Percentiles rank a stretch among this genome's conserved stretches.
These are phyloP conservation scores for Posidonia oceanica DNA, from an alignment of 116 monocot species.

Conservation along the genomic window DNA sequence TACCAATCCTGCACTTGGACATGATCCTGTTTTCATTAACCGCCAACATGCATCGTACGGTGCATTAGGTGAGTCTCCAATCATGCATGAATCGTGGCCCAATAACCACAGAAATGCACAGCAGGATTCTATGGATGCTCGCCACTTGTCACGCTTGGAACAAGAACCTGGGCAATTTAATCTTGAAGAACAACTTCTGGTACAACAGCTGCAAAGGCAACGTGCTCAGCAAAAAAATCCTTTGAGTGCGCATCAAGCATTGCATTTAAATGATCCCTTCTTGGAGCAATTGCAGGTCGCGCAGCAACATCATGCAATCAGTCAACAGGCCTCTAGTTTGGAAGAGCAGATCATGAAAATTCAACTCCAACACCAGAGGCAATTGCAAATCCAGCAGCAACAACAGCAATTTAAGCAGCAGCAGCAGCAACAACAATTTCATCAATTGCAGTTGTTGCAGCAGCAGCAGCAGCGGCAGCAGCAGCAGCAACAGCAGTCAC, in stretches of 20 bases:
- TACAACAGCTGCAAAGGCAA: slow-evolving; percentile 47
- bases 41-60: slow-evolving; percentile 16
- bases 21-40: slow-evolving; percentile 9
- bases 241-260: slow-evolving; percentile 22
- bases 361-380: slow-evolving; percentile 25
- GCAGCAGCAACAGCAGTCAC: slow-evolving; percentile 41
- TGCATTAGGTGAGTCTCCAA: slow-evolving; percentile 12
- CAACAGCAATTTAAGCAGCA: slow-evolving; percentile 17
- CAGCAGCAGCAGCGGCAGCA: slow-evolving; percentile 48
- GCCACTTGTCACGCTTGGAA: slow-evolving; percentile 32
- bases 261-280: slow-evolving; percentile 29
- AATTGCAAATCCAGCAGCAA: slow-evolving; percentile 38
- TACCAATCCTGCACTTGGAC: slow-evolving; percentile 5
- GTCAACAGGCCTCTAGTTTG: slow-evolving; percentile 35
- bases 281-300: slow-evolving; percentile 32
- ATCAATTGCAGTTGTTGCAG: slow-evolving; percentile 24
- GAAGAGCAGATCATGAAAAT: slow-evolving; percentile 55
- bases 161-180: slow-evolving; percentile 26
- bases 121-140: slow-evolving; percentile 29
- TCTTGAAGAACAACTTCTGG: slow-evolving; percentile 39
- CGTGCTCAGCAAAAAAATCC: slow-evolving; percentile 45
- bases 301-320: slow-evolving; percentile 26
- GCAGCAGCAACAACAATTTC: slow-evolving; percentile 34
- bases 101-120: slow-evolving; percentile 10
- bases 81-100: slow-evolving; percentile 35